A percentile compares a stretch with the other conserved stretches of the same genome.
Conservation (phyloP, 108 stramenopile species). For the Skeletonema costatum region DNA sequence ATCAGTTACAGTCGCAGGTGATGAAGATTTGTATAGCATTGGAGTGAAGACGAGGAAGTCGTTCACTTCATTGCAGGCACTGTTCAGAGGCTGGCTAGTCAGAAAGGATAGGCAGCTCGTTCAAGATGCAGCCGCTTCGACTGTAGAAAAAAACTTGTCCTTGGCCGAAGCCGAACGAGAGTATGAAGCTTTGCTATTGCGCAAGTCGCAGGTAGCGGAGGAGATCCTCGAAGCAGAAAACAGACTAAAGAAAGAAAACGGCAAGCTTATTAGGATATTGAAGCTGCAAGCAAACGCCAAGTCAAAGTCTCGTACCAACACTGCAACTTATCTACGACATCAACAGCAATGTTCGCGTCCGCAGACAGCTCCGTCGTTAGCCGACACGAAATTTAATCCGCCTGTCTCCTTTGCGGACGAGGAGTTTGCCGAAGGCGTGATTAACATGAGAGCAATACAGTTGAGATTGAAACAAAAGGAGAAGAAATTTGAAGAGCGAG, state of each 20-base stretch:
- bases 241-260: constrained; percentile 19
- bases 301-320: background rate
- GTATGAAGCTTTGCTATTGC: constrained; percentile 11
- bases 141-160: background rate
- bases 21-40: constrained; percentile 20
- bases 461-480: constrained; percentile 16
- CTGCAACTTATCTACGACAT: background rate
- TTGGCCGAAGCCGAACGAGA: background rate
- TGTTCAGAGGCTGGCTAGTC: constrained; percentile 15
- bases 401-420: background rate
- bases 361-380: constrained; percentile 4
- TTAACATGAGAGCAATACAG: constrained; percentile 9
- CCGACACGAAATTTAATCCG: background rate
- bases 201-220: constrained; percentile 19
- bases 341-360: background rate
- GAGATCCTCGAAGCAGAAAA: constrained; percentile 24
- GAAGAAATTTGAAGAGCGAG: constrained; percentile 13
- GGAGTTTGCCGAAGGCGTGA: constrained; percentile 19
- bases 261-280: constrained; percentile 20
- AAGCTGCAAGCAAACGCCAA: background rate
- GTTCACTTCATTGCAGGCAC: constrained; percentile 13
- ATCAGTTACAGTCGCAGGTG: constrained; percentile 7
- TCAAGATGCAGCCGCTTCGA: background rate
- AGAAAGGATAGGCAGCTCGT: background rate
- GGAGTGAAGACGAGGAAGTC: constrained; percentile 24